These are phyloP conservation scores for Ophiostoma tasmaniense DNA, from an alignment of 2,329 filamentous ascomycete species.

Conservation along the genomic window DNA sequence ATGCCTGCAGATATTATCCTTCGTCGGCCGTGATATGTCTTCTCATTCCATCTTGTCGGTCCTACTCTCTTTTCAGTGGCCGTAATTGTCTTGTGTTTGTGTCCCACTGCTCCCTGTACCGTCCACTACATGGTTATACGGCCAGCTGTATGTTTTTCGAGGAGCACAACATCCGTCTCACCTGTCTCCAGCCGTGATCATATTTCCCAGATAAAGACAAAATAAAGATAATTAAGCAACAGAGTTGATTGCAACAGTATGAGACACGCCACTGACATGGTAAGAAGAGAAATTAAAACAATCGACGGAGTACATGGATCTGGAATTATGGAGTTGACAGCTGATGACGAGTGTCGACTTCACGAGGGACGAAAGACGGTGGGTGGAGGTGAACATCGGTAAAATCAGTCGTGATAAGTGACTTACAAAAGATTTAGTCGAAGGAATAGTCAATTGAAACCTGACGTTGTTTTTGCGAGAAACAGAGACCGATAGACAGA, in stretches of 20 bases:
- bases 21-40: background rate
- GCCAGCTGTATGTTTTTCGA: background rate
- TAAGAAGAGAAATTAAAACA: background rate
- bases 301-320: background rate
- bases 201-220: background rate
- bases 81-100: background rate
- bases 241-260: background rate
- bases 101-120: background rate
- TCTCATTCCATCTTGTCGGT: background rate
- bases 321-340: background rate
- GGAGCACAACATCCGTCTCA: background rate
- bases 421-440: background rate
- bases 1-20: background rate
- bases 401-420: background rate
- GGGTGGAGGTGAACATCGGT: background rate
- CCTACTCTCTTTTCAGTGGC: background rate
- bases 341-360: background rate
- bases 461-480: too few relatives aligned
- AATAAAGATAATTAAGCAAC: background rate
- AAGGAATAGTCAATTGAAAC: background rate
- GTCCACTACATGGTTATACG: background rate
- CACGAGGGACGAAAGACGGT: background rate
- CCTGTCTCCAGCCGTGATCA: conserved; percentile 2
- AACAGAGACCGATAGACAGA: too few relatives aligned
- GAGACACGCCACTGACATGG: background rate